phyloP scores from a whole-genome alignment of 2,329 filamentous ascomycete species.

The Pseudonectria foliicola region DNA sequence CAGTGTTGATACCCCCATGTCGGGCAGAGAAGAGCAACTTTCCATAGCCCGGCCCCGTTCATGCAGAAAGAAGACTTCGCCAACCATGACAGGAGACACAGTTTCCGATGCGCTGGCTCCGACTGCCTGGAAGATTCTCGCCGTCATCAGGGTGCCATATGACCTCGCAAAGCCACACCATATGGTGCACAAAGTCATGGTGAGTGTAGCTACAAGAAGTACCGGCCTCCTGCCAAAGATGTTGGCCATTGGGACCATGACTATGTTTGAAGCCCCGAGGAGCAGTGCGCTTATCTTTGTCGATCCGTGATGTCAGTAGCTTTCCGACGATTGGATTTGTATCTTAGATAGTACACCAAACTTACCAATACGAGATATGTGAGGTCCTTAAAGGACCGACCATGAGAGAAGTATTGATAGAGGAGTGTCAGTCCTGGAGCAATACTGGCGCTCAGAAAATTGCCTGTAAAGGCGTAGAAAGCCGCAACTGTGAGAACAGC shows the following conservation, averaged over 20 bases:
- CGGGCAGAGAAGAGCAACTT: neutral
- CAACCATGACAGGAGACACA: slow-evolving; percentile 25
- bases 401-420: slow-evolving; percentile 20
- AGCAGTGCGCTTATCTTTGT: slow-evolving; percentile 26
- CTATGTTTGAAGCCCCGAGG: slow-evolving; percentile 27
- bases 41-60: slow-evolving; percentile 29
- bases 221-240: slow-evolving; percentile 26
- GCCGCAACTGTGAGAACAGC: slow-evolving; percentile 20
- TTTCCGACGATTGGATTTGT: neutral
- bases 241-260: slow-evolving; percentile 32
- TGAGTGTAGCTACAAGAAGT: slow-evolving; percentile 22
- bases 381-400: slow-evolving; percentile 18
- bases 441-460: slow-evolving; percentile 26
- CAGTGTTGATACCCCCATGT: fast-evolving
- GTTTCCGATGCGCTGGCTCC: slow-evolving; percentile 29
- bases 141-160: slow-evolving; percentile 20
- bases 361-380: slow-evolving; percentile 25
- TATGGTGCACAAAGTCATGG: slow-evolving; percentile 19
- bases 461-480: slow-evolving; percentile 27
- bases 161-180: slow-evolving; percentile 20
- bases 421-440: slow-evolving; percentile 27
- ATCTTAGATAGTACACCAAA: neutral
- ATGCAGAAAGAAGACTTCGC: slow-evolving; percentile 30
- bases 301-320: neutral
- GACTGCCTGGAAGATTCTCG: slow-evolving; percentile 26